phyloP scores from a whole-genome alignment of 345 rosid genomes.

The Crucihimalaya himalaica region DNA sequence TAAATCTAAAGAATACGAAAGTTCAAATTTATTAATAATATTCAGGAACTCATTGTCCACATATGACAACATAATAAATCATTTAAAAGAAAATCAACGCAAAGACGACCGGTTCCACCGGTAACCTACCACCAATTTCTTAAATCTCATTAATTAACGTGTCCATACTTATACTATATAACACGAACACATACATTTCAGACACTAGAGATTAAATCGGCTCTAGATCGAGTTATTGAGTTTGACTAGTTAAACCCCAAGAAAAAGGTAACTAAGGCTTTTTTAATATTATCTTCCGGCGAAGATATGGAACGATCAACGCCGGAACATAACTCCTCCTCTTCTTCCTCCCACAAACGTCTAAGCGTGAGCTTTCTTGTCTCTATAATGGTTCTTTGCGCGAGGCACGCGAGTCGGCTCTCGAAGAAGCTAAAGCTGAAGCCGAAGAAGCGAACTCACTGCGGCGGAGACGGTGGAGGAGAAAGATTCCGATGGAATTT shows the following conservation, averaged over 20 bases:
- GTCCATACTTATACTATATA: conserved; percentile 15
- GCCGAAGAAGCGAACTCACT: conserved; percentile 16
- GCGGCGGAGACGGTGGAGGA: conserved; percentile 10
- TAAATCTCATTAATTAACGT: conserved; percentile 20
- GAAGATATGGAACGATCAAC: conserved; percentile 33
- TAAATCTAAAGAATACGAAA: conserved; percentile 11
- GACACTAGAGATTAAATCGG: conserved; percentile 23
- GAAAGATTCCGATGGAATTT: conserved; percentile 14
- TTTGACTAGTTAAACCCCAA: conserved; percentile 12
- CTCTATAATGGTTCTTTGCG: conserved; percentile 53
- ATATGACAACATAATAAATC: neutral
- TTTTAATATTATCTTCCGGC: neutral
- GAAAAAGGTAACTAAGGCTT: neutral
- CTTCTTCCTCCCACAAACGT: conserved; percentile 45
- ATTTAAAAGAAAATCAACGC: conserved; percentile 14
- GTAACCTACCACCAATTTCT: conserved; percentile 36
- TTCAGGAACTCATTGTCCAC: conserved; percentile 18
- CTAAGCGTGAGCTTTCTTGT: conserved; percentile 42
- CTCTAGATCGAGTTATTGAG: conserved; percentile 1
- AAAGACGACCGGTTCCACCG: conserved; percentile 38
- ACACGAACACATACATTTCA: conserved; percentile 2
- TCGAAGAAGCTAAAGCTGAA: conserved; percentile 50
- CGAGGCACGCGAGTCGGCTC: conserved; percentile 51
- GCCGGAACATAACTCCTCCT: conserved; percentile 27
- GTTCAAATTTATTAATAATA: neutral